Base-by-base conservation (phyloP, 495 filamentous ascomycete species). In the Tuber melanosporum region DNA sequence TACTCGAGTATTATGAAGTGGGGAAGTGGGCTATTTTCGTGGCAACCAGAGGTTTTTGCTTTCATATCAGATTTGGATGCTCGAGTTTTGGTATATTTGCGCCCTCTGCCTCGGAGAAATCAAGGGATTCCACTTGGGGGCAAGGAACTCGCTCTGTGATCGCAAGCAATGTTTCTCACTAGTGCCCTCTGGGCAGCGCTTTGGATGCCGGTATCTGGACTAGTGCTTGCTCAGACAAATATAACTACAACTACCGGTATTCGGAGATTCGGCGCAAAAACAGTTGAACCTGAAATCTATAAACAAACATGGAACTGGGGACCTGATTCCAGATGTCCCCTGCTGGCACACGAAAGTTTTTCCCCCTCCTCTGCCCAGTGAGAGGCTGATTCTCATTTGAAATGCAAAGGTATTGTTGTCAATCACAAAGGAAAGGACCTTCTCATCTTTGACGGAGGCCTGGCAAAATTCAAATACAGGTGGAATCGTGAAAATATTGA, bases 261-360 rank as follows among this genome's bases (percentile, higher is more conserved):
- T 32, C 22, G 10, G 26, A 14, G 3, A 62, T 62, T 62, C 1
- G 52, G 52, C 22, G 20, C 49, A n/a, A 52, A 52, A 7, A n/a
- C 22, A 3, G 22, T n/a, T 7, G 49, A 52, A 9, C 9, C 49
- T 15, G n/a, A 62, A 3, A 45, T 73, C 19, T n/a, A 52, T 6
- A 45, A 73, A 10, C 77, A 78, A 42, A 71, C 70, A 15, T 78
- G 76, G 69, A 62, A 78, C 47, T 77, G 74, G 74, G 70, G 73
- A 32, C 45, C 44, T 14, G 36, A 77, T 20, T 77, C 75, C 46
- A 52, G 66, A 15, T 78, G 77, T 46, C 74, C 57, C 43, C 46
- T 78, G 17, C 43, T 77, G 49, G 77, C 74, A 2, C 77, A 78
- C 57, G 26, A 41, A 32, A 77, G 77, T 78, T 49, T 39, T 71